phyloP scores from a whole-genome alignment of 352 stramenopile species.

The Phytophthora gonapodyides region DNA sequence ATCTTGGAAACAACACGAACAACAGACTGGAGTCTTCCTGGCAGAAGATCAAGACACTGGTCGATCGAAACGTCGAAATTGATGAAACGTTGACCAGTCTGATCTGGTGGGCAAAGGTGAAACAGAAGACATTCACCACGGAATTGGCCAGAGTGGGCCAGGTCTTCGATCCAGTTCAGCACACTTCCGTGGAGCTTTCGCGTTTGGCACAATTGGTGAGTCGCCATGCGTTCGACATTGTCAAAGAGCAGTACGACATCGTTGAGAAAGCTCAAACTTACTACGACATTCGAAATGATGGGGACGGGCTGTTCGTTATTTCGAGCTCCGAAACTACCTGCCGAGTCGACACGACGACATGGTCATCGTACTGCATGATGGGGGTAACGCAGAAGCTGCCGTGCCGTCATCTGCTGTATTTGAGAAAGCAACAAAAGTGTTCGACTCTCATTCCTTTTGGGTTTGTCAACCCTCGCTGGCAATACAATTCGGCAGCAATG shows the following conservation, averaged over 20 bases:
- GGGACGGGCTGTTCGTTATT: neutral
- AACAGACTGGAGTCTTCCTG: conserved; percentile 8
- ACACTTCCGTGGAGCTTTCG: neutral
- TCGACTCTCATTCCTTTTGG: neutral
- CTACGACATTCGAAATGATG: neutral
- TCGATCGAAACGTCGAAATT: conserved; percentile 1
- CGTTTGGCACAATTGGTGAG: neutral
- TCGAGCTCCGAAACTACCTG: conserved; percentile 1
- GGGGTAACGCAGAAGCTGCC: neutral
- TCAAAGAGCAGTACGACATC: conserved; percentile 3
- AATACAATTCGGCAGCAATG: conserved; percentile 7
- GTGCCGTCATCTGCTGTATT: conserved; percentile 6
- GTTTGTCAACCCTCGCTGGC: neutral
- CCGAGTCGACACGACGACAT: neutral
- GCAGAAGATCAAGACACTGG: conserved; percentile 12
- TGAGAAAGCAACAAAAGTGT: neutral
- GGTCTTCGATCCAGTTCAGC: neutral
- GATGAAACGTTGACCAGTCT: conserved; percentile 5
- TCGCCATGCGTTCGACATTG: conserved; percentile 5
- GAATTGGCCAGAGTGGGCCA: neutral
- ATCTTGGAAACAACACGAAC: conserved; percentile 7
- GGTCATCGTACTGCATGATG: conserved; percentile 7
- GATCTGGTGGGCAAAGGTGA: conserved; percentile 13
- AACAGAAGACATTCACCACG: conserved; percentile 6
- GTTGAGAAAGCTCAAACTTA: neutral